Evolutionary conservation across 2,329 filamentous ascomycete genomes (phyloP).

Genomic region (Epichloe aotearoae): DNA sequence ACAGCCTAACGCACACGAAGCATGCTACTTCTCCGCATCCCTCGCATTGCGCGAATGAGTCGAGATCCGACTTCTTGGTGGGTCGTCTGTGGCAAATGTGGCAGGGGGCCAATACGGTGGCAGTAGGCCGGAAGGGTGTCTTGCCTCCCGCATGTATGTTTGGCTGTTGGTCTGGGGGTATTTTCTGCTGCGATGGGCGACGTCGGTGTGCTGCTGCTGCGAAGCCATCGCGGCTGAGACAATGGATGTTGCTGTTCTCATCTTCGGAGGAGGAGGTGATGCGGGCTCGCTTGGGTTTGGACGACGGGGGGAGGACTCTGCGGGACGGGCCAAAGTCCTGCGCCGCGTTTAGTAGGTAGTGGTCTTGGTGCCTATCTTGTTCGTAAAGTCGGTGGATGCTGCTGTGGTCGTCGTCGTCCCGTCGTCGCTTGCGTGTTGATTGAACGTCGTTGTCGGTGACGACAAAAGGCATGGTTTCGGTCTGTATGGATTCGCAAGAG

Average conservation of each 20-base stretch:
- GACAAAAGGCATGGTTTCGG: constrained; percentile 23
- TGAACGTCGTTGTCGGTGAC: constrained; percentile 11
- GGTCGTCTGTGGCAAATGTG: constrained; percentile 56
- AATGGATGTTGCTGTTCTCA: constrained; percentile 12
- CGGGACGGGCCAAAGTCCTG: constrained; percentile 13
- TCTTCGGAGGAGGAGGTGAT: constrained; percentile 10
- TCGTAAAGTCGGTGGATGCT: constrained; percentile 14
- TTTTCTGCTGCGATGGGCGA: constrained; percentile 14
- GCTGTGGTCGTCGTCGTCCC: constrained; percentile 16
- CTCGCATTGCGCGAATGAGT: constrained; percentile 51
- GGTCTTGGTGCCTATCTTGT: constrained; percentile 13
- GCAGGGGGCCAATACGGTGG: constrained; percentile 37
- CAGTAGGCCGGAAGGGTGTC: constrained; percentile 5
- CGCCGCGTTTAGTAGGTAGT: constrained; percentile 15
- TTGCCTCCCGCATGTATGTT: constrained; percentile 2
- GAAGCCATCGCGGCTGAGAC: constrained; percentile 8
- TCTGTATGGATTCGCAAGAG: too few relatives aligned
- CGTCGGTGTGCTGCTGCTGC: constrained; percentile 11
- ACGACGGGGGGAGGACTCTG: constrained; percentile 17
- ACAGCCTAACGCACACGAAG: constrained; percentile 55
- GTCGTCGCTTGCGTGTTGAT: constrained; percentile 23
- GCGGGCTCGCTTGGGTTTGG: constrained; percentile 16
- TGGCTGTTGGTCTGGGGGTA: constrained; percentile 12
- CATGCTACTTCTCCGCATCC: constrained; percentile 50
- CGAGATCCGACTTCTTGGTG: constrained; percentile 50